Evolutionary conservation across 805 yeast species (phyloP), one percentile per base, ranked within the genome.

Genomic region (Candida arabinofermentans): DNA sequence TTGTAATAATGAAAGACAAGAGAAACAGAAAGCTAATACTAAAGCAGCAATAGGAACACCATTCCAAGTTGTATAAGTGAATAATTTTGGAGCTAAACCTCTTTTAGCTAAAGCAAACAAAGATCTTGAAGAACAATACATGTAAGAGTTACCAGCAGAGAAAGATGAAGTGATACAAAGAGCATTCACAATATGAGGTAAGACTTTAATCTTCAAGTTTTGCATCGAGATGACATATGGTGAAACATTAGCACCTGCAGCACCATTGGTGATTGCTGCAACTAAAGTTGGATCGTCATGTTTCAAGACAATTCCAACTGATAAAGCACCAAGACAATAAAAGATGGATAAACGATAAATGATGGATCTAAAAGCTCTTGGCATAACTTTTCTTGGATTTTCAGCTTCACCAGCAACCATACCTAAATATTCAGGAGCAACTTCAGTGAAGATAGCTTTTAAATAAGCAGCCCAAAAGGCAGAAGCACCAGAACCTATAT

Each of bases 341-440:
- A 29, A 29, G 14, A 29, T 16, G 5, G 32, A 29, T 29, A 29
- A 14, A 29, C 32, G 32, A 29, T 29, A 29, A 16, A 29, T 29
- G 18, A 29, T 29, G 16, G 32, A 29, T 29, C 32, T 29, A 14
- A 29, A 29, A 12, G 32, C 32, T 16, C 32, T 29, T 29, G 32
- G 32, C 32, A 29, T 29, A n/a, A 29, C 32, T 29, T 29, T 29
- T 29, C 32, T 29, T 29, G 32, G 32, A 14, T 29, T 29, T 29
- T 29, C 32, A 6, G 32, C 32, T 29, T 29, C 32, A 29, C 32
- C 32, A 7, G 32, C 32, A 29, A 29, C 32, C 32, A 29, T 29
- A 29, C 32, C 32, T 14, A 29, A 29, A 29, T 29, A 29, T 14
- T 29, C 32, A 5, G 32, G 32, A 8, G 32, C 32, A 17, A 29